Evolutionary conservation across 352 stramenopile genomes (phyloP).

Genomic region (Pythium aquatile): DNA sequence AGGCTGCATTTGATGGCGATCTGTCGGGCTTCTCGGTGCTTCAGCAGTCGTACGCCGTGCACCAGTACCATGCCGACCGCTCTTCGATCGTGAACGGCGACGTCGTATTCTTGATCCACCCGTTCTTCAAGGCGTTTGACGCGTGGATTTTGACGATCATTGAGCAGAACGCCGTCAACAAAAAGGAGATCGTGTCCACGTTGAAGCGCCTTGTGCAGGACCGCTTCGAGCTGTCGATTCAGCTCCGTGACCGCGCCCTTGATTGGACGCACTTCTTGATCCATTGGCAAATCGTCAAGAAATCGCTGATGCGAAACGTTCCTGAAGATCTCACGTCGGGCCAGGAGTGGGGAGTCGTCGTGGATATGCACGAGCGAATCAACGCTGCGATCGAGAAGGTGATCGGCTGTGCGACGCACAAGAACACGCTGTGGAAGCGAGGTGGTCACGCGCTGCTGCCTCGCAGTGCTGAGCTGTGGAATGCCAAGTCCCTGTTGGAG

Average conservation of each 20-base stretch:
- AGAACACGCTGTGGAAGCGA: conserved; percentile 92
- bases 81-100: conserved; percentile 67
- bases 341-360: conserved; percentile 41
- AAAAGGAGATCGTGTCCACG: conserved; percentile 18
- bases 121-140: conserved; percentile 66
- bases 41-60: conserved; percentile 83
- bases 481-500: conserved; percentile 68
- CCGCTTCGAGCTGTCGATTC: conserved; percentile 79
- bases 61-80: conserved; percentile 70
- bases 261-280: conserved; percentile 85
- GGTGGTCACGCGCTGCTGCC: conserved; percentile 84
- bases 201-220: conserved; percentile 51
- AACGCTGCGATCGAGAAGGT: conserved; percentile 65
- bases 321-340: conserved; percentile 3
- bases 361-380: conserved; percentile 74
- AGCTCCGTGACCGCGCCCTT: conserved; percentile 48
- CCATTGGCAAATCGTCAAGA: conserved; percentile 78
- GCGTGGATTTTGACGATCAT: conserved; percentile 17
- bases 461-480: conserved; percentile 60
- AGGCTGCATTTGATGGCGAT: conserved; percentile 30
- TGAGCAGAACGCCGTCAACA: conserved; percentile 23
- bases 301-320: conserved; percentile 38
- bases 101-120: conserved; percentile 67
- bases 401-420: conserved; percentile 62
- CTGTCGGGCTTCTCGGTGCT: conserved; percentile 57